Evolutionary conservation across 2,329 filamentous ascomycete species (phyloP).

Genomic region (Fusarium sulawesiense): DNA sequence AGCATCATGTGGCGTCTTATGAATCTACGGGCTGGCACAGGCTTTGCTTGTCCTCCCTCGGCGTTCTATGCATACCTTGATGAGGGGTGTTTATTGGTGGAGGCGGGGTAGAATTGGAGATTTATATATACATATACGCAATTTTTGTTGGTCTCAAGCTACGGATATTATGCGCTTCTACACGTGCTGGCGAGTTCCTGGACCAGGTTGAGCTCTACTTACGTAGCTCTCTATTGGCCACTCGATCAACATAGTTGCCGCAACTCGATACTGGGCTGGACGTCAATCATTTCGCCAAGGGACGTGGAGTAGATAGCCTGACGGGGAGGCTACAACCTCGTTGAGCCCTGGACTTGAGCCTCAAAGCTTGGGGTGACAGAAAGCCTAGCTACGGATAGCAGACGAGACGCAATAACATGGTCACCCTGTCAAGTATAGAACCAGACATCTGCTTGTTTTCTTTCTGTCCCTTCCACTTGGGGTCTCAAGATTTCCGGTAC

Average conservation of each 20-base stretch:
- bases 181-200: background rate
- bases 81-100: constrained; percentile 1
- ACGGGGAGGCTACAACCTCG: background rate
- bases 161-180: background rate
- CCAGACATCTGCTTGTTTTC: background rate
- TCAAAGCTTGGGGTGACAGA: constrained; percentile 3
- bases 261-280: background rate
- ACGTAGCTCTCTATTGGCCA: constrained; percentile 4
- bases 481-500: background rate
- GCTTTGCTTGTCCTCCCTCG: constrained; percentile 17
- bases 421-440: background rate
- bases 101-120: constrained; percentile 12
- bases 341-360: constrained; percentile 16
- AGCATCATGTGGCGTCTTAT: constrained; percentile 34
- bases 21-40: constrained; percentile 31
- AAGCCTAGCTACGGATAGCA: background rate
- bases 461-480: background rate
- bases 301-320: constrained; percentile 12
- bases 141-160: background rate
- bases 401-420: background rate
- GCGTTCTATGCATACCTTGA: constrained; percentile 10
- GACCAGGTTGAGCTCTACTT: background rate
- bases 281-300: background rate
- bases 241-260: background rate
- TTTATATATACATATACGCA: constrained; percentile 1